Base-by-base conservation (phyloP, 768 basidiomycete genomes). In the Kwoniella botswanensis region DNA sequence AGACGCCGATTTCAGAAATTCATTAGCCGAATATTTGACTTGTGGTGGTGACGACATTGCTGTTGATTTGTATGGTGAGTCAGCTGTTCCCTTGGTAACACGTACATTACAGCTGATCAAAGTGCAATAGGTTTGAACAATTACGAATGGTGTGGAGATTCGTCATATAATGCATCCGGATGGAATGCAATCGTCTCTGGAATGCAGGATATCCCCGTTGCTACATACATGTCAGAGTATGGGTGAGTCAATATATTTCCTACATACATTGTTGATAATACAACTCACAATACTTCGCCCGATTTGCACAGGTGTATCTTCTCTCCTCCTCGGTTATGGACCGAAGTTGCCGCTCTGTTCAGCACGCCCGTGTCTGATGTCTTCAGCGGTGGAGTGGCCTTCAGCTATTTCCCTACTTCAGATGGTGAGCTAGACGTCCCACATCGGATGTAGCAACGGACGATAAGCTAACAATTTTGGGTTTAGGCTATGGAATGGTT, bases 221-320 rank as follows among this genome's bases (percentile, higher is more conserved):
- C 88, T 1, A 92, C 93, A 10, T 95, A 96, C 86, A 93, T 96
- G 85, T 91, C 92, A 80, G 93, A 93, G 87, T 96, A 88, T 65
- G 92, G 93, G 67, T 82, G 58, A 56, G 76, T 77, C 9, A 2
- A 41, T 12, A 11, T 35, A 7, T 43, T 21, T 35, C 35, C 35
- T 35, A 35, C 7, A 35, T 35, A 6, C 7, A 6, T 26, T 35
- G 1, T 35, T 6, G 35, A 35, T 35, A 35, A 4, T 35, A 35
- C 1, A 6, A 35, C 35, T 35, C 35, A 9, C 35, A 35, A 6
- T 7, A 1, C 5, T 35, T 35, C 35, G 7, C 7, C 6, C 35
- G 7, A 35, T 7, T 7, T 6, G 7, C 46, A 17, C 57, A 71
- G 78, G 3, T 92, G 91, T 82, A 88, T 90, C 79, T 86, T 85